These are phyloP conservation scores for Mycena vitilis DNA, from an alignment of 768 basidiomycete genomes.

Conservation along the genomic window DNA sequence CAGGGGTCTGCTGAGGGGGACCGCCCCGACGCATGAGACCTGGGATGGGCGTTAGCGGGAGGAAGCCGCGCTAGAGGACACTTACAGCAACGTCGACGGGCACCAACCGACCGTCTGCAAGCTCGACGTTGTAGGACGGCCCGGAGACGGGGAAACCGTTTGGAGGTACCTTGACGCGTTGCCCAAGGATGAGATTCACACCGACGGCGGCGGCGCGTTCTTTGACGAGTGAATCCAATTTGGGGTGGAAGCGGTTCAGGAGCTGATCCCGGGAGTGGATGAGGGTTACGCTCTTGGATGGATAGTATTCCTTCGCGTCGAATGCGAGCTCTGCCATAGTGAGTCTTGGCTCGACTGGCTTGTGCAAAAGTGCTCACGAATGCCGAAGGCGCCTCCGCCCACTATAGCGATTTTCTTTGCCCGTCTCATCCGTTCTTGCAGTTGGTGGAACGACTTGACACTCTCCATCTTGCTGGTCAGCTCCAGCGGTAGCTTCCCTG, in stretches of 20 bases:
- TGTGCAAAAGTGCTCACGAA: constrained; percentile 51
- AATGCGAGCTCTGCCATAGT: constrained; percentile 55
- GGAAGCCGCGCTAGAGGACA: not conserved
- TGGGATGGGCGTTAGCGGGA: constrained; percentile 15
- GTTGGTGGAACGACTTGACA: constrained; percentile 38
- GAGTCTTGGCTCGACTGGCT: not conserved
- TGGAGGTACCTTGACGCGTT: constrained; percentile 45
- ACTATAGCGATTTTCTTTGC: constrained; percentile 60
- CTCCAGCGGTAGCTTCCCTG: constrained; percentile 33
- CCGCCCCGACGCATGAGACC: constrained; percentile 46
- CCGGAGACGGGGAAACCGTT: constrained; percentile 44
- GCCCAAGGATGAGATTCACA: constrained; percentile 52
- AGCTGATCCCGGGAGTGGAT: constrained; percentile 59
- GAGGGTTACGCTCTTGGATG: constrained; percentile 55
- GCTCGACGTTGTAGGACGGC: constrained; percentile 43
- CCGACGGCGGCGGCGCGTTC: constrained; percentile 45
- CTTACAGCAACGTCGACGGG: constrained; percentile 55
- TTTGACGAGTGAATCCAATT: constrained; percentile 46
- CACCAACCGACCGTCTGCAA: constrained; percentile 50
- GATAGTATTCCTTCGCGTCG: constrained; percentile 57
- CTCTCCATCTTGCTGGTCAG: constrained; percentile 41
- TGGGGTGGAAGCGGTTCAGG: constrained; percentile 56
- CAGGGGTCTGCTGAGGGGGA: constrained; percentile 42
- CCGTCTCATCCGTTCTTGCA: constrained; percentile 45
- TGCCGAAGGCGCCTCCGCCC: constrained; percentile 72